These are phyloP conservation scores for Xerocomellus chrysenteron DNA, from an alignment of 768 basidiomycete species.

Conservation along the genomic window DNA sequence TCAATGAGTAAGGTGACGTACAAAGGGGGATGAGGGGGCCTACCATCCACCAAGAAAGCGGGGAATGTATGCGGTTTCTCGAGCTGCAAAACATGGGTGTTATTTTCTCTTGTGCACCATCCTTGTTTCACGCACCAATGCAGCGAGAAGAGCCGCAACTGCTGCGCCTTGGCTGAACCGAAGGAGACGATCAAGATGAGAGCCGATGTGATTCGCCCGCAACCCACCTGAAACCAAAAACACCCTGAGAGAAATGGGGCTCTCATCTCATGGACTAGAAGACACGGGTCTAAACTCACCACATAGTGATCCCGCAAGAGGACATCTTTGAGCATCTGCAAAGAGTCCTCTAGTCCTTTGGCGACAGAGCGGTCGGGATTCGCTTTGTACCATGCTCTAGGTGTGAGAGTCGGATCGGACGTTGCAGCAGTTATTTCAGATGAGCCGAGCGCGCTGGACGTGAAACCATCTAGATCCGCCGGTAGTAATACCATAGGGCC, in stretches of 20 bases:
- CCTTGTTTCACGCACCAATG: constrained; percentile 51
- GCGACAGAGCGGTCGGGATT: constrained; percentile 52
- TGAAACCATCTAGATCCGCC: constrained; percentile 49
- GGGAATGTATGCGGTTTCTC: constrained; percentile 54
- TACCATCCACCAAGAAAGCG: constrained; percentile 60
- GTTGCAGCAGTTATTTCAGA: constrained; percentile 31
- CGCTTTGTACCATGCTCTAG: constrained; percentile 72
- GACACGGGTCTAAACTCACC: constrained; percentile 38
- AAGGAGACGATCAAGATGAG: constrained; percentile 4
- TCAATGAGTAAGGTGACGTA: constrained; percentile 33
- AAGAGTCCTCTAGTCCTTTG: constrained; percentile 56
- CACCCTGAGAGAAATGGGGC: constrained; percentile 47
- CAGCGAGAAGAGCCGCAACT: constrained; percentile 67
- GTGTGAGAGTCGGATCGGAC: constrained; percentile 52
- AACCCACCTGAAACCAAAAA: constrained; percentile 74
- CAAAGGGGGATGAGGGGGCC: constrained; percentile 75
- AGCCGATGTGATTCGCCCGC: not conserved
- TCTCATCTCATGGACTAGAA: not conserved
- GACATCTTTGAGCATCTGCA: constrained; percentile 53
- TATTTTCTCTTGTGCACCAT: not conserved
- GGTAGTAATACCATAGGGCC: constrained; percentile 68
- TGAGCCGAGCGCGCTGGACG: constrained; percentile 37
- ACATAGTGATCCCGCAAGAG: constrained; percentile 62
- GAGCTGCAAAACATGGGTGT: constrained; percentile 37
- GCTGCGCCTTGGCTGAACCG: constrained; percentile 69